Evolutionary conservation across 176 grass and related monocot species (phyloP), one percentile per base, ranked within the genome.

Genomic region (Paspalum vaginatum): DNA sequence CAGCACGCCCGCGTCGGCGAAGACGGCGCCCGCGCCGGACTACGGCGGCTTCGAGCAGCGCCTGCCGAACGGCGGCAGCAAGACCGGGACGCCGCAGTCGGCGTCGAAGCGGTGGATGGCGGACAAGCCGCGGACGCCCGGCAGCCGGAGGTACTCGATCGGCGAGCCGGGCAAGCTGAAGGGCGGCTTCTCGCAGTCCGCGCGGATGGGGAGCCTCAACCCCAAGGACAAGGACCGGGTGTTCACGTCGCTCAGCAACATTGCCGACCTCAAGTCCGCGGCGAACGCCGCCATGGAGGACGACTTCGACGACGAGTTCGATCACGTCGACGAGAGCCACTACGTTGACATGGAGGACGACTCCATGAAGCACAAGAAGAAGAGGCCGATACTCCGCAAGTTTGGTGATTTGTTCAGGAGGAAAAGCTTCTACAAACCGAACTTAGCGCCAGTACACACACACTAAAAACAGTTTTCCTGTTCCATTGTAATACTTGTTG

Each of bases 231-330:
- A 92, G 76, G 88, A 84, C 24, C 72, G 74, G 78, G 81, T 84
- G 67, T 88, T 89, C 75, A 81, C 90, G 75, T 93, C 92, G n/a
- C 76, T 89, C 2, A 95, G 96, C 81, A 95, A 91, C 79, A 74
- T 95, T 15, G 85, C 88, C 39, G 92, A 99, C 6, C 86, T 89
- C 74, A 93, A 83, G 79, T 78, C 77, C 0, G 79, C 87, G 2
- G 75, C 92, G 0, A 75, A 86, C 20, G 86, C 86, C 1, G 74
- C 89, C 8, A 49, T 88, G 8, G 44, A 80, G 55, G 79, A 91
- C 67, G 88, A 93, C 32, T 79, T 85, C 56, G 87, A 86, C 46
- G 85, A 91, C n/a, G 96, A 86, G 9, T 95, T 85, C 84, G 90
- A 93, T 61, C 87, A 91, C 74, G 50, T 86, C 51, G 79, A 89